Evolutionary conservation across 2,329 filamentous ascomycete genomes (phyloP).

Genomic region (Phyllosticta citribraziliensis): DNA sequence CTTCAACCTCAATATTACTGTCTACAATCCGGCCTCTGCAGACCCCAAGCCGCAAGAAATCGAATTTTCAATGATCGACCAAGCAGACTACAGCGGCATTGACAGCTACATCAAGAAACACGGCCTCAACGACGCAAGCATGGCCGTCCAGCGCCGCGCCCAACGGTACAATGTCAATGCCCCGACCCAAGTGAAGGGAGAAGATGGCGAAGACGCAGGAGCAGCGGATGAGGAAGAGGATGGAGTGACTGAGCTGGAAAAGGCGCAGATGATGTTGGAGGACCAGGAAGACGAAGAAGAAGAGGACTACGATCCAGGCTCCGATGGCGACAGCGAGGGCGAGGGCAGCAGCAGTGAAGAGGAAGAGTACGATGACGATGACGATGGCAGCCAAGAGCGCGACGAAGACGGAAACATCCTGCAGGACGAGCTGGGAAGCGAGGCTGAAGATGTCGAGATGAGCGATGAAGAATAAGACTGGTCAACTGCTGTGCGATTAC

Average conservation of each 20-base stretch:
- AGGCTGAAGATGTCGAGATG: conserved; percentile 10
- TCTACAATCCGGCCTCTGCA: conserved; percentile 12
- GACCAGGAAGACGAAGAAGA: conserved; percentile 29
- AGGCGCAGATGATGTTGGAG: conserved; percentile 27
- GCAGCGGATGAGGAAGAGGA: conserved; percentile 19
- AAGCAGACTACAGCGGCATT: conserved; percentile 52
- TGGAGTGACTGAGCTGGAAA: conserved; percentile 29
- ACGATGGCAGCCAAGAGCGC: conserved; percentile 22
- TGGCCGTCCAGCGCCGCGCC: conserved; percentile 50
- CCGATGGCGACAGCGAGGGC: conserved; percentile 32
- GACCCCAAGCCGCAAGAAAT: conserved; percentile 42
- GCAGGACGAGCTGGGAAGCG: conserved; percentile 9
- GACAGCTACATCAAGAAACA: conserved; percentile 53
- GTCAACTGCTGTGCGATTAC: not conserved
- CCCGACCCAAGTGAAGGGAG: conserved; percentile 14
- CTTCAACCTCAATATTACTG: conserved; percentile 49
- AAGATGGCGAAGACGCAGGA: conserved; percentile 12
- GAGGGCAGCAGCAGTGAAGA: conserved; percentile 27
- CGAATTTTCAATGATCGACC: conserved; percentile 57
- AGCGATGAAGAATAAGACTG: not conserved
- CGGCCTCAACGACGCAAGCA: conserved; percentile 51
- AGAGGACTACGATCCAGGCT: conserved; percentile 33
- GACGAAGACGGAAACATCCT: conserved; percentile 20
- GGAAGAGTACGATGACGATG: conserved; percentile 18
- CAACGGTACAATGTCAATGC: conserved; percentile 48